Evolutionary conservation across 2,329 filamentous ascomycete species (phyloP).

Genomic region (Epichloe aotearoae): DNA sequence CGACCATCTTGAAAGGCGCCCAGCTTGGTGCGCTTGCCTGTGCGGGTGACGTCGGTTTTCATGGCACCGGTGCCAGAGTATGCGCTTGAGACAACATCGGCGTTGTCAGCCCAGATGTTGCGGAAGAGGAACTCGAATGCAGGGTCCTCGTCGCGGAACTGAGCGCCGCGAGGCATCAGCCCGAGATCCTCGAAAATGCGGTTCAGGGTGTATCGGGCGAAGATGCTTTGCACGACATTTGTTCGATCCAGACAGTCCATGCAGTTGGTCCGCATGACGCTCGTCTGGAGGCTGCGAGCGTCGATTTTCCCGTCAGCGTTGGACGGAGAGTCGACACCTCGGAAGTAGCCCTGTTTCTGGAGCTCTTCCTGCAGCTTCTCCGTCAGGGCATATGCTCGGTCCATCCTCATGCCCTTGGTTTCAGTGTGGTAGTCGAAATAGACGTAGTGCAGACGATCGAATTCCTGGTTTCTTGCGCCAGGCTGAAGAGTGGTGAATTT

Average conservation of each 20-base stretch:
- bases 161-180: conserved; percentile 61
- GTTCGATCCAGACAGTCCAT: conserved; percentile 99
- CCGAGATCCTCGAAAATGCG: conserved; percentile 80
- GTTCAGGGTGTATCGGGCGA: conserved; percentile 78
- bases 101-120: conserved; percentile 97
- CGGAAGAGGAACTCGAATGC: conserved; percentile 86
- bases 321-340: conserved; percentile 73
- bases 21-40: conserved; percentile 72
- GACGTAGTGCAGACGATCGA: conserved; percentile 83
- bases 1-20: conserved; percentile 78
- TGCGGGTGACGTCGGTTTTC: conserved; percentile 97
- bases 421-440: conserved; percentile 99
- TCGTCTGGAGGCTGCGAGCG: conserved; percentile 67
- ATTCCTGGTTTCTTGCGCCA: conserved; percentile 43
- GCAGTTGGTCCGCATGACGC: conserved; percentile 92
- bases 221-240: conserved; percentile 95
- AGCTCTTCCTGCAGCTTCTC: conserved; percentile 69
- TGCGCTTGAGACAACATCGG: conserved; percentile 81
- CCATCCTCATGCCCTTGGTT: conserved; percentile 89
- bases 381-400: conserved; percentile 76
- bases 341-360: conserved; percentile 77
- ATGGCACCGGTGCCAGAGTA: conserved; percentile 95
- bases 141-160: conserved; percentile 61
- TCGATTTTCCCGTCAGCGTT: conserved; percentile 60
- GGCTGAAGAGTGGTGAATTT: conserved; percentile 70